phyloP scores from a whole-genome alignment of 179 eudicot genomes.

The Actinidia arguta region DNA sequence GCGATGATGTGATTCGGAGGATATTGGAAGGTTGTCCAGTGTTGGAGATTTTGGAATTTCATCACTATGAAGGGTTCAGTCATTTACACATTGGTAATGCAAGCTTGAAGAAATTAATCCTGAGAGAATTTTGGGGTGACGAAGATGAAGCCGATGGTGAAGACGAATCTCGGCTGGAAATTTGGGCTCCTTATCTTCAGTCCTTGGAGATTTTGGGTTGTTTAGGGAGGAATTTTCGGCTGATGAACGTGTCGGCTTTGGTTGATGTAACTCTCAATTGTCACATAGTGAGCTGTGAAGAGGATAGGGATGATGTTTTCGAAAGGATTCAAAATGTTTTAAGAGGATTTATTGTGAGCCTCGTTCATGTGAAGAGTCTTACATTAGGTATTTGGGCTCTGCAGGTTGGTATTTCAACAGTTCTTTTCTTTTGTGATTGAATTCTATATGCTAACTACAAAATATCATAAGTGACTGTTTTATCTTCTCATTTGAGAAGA shows the following conservation, averaged over 20 bases:
- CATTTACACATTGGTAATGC: not conserved
- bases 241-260: not conserved
- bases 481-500: too few species aligned
- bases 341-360: not conserved
- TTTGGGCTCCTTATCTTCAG: conserved; percentile 15
- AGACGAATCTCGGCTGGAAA: not conserved
- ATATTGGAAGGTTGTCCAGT: conserved; percentile 15
- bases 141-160: not conserved
- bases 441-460: not conserved
- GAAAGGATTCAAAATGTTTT: not conserved
- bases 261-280: not conserved
- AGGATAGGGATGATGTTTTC: not conserved
- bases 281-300: not conserved
- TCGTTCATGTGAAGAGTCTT: not conserved
- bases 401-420: not conserved
- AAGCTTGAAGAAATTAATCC: conserved; percentile 8
- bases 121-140: not conserved
- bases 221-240: not conserved
- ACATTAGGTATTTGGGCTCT: not conserved
- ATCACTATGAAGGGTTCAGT: not conserved
- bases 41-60: conserved; percentile 19
- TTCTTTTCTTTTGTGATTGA: not conserved
- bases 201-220: conserved; percentile 14
- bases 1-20: not conserved
- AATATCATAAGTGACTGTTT: too few species aligned